phyloP scores from a whole-genome alignment of 169 alveolate genomes.

The Plasmodium vivax region DNA sequence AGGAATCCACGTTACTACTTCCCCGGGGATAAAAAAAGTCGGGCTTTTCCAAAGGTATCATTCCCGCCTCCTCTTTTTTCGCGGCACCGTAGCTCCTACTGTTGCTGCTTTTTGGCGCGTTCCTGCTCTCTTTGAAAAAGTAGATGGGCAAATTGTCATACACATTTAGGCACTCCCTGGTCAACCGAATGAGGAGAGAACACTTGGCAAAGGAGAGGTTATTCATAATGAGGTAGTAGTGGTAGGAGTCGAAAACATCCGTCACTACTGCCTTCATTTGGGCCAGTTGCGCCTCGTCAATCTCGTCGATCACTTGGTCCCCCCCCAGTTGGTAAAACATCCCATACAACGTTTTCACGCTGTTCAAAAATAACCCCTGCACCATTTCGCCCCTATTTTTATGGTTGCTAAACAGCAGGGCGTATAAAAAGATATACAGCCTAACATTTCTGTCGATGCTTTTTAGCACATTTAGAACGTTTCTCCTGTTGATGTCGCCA shows the following conservation, averaged over 20 bases:
- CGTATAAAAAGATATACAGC: slow-evolving; percentile 68
- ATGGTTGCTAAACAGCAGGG: slow-evolving; percentile 38
- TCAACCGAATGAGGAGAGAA: slow-evolving; percentile 28
- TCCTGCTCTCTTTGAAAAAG: slow-evolving; percentile 38
- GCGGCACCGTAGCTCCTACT: neutral
- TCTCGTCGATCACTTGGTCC: slow-evolving; percentile 8
- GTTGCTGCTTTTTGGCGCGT: neutral
- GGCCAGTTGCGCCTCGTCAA: slow-evolving; percentile 4
- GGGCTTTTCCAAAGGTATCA: neutral
- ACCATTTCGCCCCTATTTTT: slow-evolving; percentile 31
- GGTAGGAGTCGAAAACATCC: slow-evolving; percentile 55
- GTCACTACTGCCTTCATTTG: slow-evolving; percentile 4
- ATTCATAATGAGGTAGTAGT: slow-evolving; percentile 30
- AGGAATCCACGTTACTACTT: neutral
- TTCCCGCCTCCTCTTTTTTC: neutral
- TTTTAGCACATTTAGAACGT: slow-evolving; percentile 19
- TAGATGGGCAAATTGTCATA: slow-evolving; percentile 66
- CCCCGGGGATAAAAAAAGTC: neutral
- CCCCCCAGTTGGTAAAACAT: neutral
- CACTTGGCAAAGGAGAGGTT: slow-evolving; percentile 34
- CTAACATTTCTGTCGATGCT: slow-evolving; percentile 58
- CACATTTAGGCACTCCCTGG: slow-evolving; percentile 61
- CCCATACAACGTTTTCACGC: slow-evolving; percentile 29
- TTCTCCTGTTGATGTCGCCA: slow-evolving; percentile 14
- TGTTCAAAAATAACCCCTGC: slow-evolving; percentile 46